Evolutionary conservation across 164 flowering plant genomes (phyloP).

Genomic region (Liquidambar formosana): DNA sequence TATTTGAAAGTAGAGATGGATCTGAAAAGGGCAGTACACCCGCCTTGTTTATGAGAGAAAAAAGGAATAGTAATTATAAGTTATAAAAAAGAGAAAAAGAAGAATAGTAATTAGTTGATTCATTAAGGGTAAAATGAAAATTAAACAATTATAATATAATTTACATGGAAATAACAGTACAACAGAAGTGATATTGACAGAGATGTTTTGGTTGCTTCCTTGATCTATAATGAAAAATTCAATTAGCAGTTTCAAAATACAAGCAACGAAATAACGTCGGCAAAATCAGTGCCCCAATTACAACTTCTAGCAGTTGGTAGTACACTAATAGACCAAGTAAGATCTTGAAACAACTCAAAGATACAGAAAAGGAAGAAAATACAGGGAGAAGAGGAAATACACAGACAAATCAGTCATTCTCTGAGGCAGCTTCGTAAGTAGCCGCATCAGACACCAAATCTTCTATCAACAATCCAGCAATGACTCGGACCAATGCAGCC

Average conservation of each 20-base stretch:
- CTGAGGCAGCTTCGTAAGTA: background rate
- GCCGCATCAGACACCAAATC: conserved; percentile 47
- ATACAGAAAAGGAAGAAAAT: too few relatives aligned
- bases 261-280: background rate
- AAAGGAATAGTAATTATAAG: too few relatives aligned
- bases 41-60: too few relatives aligned
- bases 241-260: background rate
- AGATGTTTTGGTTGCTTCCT: background rate
- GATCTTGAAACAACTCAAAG: too few relatives aligned
- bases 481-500: conserved; percentile 51
- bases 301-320: background rate
- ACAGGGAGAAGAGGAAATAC: too few relatives aligned
- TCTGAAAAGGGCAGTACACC: too few relatives aligned
- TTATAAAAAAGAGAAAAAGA: too few relatives aligned
- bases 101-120: too few relatives aligned
- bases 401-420: too few relatives aligned
- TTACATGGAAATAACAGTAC: background rate
- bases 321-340: background rate
- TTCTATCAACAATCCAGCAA: conserved; percentile 55
- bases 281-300: background rate
- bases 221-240: background rate
- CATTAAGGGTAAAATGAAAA: too few relatives aligned
- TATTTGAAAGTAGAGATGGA: too few relatives aligned
- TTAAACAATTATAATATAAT: too few relatives aligned
- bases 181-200: background rate